Percentiles rank a stretch among this genome's conserved stretches.
phyloP scores from a whole-genome alignment of 257 asterid species.

The Avicennia marina region DNA sequence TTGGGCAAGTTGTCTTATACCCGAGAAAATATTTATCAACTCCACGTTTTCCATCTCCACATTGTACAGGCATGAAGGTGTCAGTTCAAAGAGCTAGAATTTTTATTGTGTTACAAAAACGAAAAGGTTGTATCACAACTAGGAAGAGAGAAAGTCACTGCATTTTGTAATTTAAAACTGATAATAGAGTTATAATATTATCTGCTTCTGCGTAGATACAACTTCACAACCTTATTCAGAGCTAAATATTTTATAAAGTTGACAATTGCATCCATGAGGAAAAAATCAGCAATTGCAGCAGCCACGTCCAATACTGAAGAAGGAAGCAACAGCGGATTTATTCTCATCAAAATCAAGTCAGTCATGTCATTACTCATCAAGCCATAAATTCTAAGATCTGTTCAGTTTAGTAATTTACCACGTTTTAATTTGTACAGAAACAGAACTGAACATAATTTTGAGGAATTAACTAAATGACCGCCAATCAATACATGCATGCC shows the following conservation, averaged over 20 bases:
- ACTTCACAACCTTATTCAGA: too few species aligned
- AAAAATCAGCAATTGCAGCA: too few species aligned
- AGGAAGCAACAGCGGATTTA: too few species aligned
- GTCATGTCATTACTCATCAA: neutral
- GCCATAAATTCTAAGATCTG: neutral
- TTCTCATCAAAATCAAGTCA: conserved; percentile 6
- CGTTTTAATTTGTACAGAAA: neutral
- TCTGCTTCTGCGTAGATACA: too few species aligned
- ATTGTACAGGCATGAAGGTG: neutral
- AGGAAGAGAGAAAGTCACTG: too few species aligned
- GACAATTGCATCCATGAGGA: too few species aligned
- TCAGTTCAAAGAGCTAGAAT: too few species aligned
- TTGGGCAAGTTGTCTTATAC: too few species aligned
- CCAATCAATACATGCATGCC: neutral
- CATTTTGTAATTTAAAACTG: neutral
- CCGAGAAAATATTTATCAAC: too few species aligned
- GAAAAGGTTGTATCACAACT: neutral
- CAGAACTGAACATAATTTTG: neutral
- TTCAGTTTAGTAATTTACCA: neutral
- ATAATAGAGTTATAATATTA: neutral
- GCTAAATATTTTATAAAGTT: too few species aligned
- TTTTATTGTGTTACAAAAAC: neutral
- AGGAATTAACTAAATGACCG: neutral
- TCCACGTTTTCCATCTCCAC: conserved; percentile 1
- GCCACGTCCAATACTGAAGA: too few species aligned